Evolutionary conservation across 805 yeast genomes (phyloP).

Genomic region (Wickerhamiella allomyrinae): DNA sequence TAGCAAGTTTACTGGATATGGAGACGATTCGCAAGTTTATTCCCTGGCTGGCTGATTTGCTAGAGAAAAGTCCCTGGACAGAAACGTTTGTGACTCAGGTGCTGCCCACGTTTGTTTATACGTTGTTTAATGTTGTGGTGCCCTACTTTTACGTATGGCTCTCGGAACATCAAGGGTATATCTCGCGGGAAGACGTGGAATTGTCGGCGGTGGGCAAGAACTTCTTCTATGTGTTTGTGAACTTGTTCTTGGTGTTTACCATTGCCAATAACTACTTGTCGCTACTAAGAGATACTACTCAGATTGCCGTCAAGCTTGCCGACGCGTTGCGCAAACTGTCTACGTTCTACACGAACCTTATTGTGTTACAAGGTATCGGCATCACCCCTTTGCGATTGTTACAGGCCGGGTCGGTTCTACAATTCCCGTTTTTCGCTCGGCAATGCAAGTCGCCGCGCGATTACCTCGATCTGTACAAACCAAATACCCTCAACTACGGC

Average conservation of each 20-base stretch:
- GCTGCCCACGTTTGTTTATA: slow-evolving; percentile 81
- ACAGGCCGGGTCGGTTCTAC: slow-evolving; percentile 60
- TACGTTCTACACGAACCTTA: slow-evolving; percentile 79
- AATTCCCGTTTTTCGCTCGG: slow-evolving; percentile 53
- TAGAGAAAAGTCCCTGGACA: slow-evolving; percentile 55
- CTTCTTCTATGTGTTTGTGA: slow-evolving; percentile 87
- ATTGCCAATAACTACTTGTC: slow-evolving; percentile 77
- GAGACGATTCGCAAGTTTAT: slow-evolving; percentile 66
- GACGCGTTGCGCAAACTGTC: slow-evolving; percentile 66
- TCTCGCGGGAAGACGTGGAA: slow-evolving; percentile 88
- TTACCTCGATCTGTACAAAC: slow-evolving; percentile 56
- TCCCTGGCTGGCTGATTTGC: slow-evolving; percentile 63
- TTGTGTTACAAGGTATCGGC: slow-evolving; percentile 66
- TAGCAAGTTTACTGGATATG: slow-evolving; percentile 69
- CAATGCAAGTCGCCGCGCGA: slow-evolving; percentile 75
- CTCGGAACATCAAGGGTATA: slow-evolving; percentile 72
- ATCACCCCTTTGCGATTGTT: slow-evolving; percentile 82
- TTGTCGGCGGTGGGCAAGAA: slow-evolving; percentile 80
- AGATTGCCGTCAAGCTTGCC: slow-evolving; percentile 77
- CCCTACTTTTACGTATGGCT: slow-evolving; percentile 81
- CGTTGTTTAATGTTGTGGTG: slow-evolving; percentile 63
- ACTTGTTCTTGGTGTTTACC: slow-evolving; percentile 84
- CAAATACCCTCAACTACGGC: slow-evolving; percentile 89
- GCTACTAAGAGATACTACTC: slow-evolving; percentile 69
- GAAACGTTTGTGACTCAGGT: slow-evolving; percentile 72